Evolutionary conservation across 2,329 filamentous ascomycete genomes (phyloP), one percentile per base, ranked within the genome.

Genomic region (Cladophialophora exuberans): DNA sequence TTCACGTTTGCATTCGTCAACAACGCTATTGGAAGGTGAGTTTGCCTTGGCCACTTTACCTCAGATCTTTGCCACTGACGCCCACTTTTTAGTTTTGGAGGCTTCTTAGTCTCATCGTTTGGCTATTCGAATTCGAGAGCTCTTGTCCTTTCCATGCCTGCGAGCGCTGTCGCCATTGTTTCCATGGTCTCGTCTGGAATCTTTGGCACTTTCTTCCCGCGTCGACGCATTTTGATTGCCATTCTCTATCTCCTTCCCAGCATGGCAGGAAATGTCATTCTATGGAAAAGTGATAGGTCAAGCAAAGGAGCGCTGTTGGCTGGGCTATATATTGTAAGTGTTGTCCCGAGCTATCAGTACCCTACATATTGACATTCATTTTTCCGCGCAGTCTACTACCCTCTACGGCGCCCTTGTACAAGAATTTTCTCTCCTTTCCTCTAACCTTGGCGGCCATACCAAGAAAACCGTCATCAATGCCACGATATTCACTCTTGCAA

Each of bases 1-100:
- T 75, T 75, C 48, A 55, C 77, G 1, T 79, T 74, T 49, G 73
- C 73, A 2, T 66, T 83, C 0, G 66, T 81, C 15, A 83, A 83
- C 52, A 80, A 83, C 60, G 68, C 73, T 1, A 75, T 83, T 59
- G 50, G 50, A 30, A 45, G 39, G 50, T 53, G 17, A 26, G 50
- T 26, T 18, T 17, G n/a, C 11, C 26, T 13, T 7, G 25, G 30
- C 33, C 30, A 1, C 11, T 26, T 25, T 20, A 15, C 30, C 11
- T 23, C 31, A 4, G 22, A n/a, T n/a, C n/a, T n/a, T 23, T 49
- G 45, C 30, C 20, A 25, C 20, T 6, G 3, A 15, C 7, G 11
- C 31, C 7, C 18, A 20, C 2, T 22, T 6, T 22, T 9, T 22
- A 51, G 47, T 17, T 51, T 51, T 25, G 47, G 47, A 13, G 47